These are phyloP conservation scores for Deuterostichococcus epilithicus DNA, from an alignment of 139 green algal species.

Conservation along the genomic window DNA sequence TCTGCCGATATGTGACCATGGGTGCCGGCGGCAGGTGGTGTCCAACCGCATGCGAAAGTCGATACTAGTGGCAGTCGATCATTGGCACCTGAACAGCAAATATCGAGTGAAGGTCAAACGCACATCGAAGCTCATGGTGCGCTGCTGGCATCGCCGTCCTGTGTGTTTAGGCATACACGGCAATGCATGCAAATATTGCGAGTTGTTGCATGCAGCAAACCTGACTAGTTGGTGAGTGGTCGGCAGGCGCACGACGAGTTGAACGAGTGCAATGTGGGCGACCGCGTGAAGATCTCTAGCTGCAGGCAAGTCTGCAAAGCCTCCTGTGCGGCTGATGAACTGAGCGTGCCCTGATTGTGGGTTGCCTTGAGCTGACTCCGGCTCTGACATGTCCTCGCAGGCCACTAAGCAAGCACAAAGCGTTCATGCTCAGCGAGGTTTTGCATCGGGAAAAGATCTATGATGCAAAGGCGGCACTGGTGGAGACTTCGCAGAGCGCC, in stretches of 20 bases:
- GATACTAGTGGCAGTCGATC: constrained; percentile 46
- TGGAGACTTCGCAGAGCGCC: neutral
- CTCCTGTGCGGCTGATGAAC: neutral
- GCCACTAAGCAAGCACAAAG: constrained; percentile 58
- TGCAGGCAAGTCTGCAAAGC: constrained; percentile 12
- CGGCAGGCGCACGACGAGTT: constrained; percentile 51
- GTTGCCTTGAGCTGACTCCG: neutral
- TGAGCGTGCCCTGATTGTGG: neutral
- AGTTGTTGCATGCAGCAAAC: neutral
- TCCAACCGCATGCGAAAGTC: constrained; percentile 60
- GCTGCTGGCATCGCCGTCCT: neutral
- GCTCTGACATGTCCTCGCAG: constrained; percentile 13
- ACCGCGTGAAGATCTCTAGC: constrained; percentile 49
- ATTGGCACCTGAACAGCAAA: constrained; percentile 33
- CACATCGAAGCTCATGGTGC: constrained; percentile 55
- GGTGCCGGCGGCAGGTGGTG: constrained; percentile 57
- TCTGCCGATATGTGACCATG: no score
- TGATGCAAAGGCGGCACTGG: constrained; percentile 26
- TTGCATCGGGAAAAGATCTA: constrained; percentile 41
- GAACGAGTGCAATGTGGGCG: constrained; percentile 55
- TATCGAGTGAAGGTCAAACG: constrained; percentile 32
- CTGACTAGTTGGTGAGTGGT: neutral
- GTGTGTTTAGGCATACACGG: neutral
- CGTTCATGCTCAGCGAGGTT: constrained; percentile 43
- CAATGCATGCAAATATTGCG: neutral